These are phyloP conservation scores for Xylaria sp. DNA, from an alignment of 2,329 filamentous ascomycete genomes.

Conservation along the genomic window DNA sequence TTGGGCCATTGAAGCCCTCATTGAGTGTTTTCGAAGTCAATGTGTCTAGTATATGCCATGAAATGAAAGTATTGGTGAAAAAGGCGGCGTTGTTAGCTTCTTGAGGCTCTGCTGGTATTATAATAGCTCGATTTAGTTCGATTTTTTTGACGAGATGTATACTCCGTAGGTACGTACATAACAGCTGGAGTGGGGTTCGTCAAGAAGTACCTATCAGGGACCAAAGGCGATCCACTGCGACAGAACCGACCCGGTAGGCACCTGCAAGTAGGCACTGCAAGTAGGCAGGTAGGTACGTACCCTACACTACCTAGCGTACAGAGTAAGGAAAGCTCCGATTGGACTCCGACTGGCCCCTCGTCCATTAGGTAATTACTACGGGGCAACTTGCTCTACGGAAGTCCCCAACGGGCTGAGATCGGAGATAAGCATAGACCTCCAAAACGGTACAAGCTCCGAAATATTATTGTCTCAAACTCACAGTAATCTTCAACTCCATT, in stretches of 20 bases:
- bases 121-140: constrained; percentile 11
- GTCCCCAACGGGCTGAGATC: constrained; percentile 47
- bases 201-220: neutral
- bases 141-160: constrained; percentile 10
- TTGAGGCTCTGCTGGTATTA: constrained; percentile 4
- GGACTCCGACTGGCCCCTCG: constrained; percentile 28
- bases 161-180: neutral
- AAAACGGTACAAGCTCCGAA: constrained; percentile 43
- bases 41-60: neutral
- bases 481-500: constrained; percentile 26
- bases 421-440: constrained; percentile 31
- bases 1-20: constrained; percentile 40
- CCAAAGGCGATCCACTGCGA: constrained; percentile 12
- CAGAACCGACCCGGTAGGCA: constrained; percentile 12
- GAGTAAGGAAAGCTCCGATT: neutral
- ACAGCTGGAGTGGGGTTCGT: constrained; percentile 13
- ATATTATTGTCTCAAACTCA: constrained; percentile 23
- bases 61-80: neutral
- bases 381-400: constrained; percentile 43
- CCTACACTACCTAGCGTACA: neutral
- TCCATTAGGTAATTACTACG: neutral
- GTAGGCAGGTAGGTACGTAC: neutral
- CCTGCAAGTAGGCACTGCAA: neutral
- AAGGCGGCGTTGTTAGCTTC: constrained; percentile 14
- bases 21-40: constrained; percentile 27